Evolutionary conservation across 257 asterid genomes (phyloP).

Genomic region (Orobanche coerulescens): DNA sequence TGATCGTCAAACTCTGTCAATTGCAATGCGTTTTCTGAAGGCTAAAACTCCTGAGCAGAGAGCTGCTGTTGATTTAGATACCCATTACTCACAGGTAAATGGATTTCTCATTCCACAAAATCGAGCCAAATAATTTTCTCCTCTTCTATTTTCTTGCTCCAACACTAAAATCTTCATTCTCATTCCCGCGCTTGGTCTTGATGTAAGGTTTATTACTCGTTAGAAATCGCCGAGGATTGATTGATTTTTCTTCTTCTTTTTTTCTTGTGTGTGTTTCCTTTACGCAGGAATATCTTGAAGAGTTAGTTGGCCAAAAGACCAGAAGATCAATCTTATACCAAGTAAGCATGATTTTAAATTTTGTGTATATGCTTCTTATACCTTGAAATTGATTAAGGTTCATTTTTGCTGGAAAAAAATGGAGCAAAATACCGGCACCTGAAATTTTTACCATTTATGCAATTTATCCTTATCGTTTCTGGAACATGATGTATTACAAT

Average conservation of each 20-base stretch:
- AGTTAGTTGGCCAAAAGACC: constrained; percentile 58
- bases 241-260: neutral
- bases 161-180: too few relatives aligned
- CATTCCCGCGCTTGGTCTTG: too few relatives aligned
- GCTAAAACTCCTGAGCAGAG: constrained; percentile 97
- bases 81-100: constrained; percentile 79
- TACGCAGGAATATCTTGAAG: constrained; percentile 88
- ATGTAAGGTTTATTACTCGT: neutral
- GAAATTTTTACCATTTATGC: neutral
- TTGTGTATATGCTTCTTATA: neutral
- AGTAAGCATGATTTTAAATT: constrained; percentile 55
- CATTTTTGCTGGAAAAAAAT: neutral
- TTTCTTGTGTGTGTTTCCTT: neutral
- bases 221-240: constrained; percentile 11
- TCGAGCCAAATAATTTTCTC: neutral
- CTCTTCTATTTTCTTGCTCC: too few relatives aligned
- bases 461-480: neutral
- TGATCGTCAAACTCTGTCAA: constrained; percentile 62
- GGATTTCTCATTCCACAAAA: neutral
- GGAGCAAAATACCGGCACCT: neutral
- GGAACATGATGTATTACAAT: neutral
- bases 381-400: neutral
- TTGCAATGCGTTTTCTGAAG: constrained; percentile 79
- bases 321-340: constrained; percentile 79
- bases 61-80: constrained; percentile 98